A percentile compares a stretch with the other conserved stretches of the same genome.
phyloP scores from a whole-genome alignment of 805 yeast species.

The Teunomyces aglyptinius region DNA sequence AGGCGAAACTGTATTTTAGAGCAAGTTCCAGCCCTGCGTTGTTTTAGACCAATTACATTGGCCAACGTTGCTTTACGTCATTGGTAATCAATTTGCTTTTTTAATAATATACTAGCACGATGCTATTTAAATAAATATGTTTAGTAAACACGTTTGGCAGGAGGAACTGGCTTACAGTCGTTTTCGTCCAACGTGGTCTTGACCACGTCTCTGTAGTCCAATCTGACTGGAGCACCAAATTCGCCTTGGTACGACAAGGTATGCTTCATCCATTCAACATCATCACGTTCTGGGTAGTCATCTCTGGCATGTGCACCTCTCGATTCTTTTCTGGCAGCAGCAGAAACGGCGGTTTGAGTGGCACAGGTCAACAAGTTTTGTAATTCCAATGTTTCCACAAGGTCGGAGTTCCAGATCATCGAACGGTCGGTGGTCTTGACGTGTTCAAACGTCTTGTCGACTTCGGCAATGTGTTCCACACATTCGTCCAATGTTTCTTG shows the following conservation, averaged over 20 bases:
- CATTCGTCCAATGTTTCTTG: slow-evolving; percentile 91
- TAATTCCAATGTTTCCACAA: slow-evolving; percentile 92
- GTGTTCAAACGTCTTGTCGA: slow-evolving; percentile 71
- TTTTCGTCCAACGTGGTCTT: slow-evolving; percentile 80
- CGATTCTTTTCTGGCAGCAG: slow-evolving; percentile 93
- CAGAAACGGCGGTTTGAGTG: slow-evolving; percentile 89
- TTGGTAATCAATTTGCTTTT: neutral
- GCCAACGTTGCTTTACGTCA: neutral
- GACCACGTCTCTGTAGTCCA: slow-evolving; percentile 85
- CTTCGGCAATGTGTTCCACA: slow-evolving; percentile 70
- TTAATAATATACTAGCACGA: neutral
- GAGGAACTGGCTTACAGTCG: slow-evolving; percentile 96
- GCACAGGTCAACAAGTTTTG: slow-evolving; percentile 97
- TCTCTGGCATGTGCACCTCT: slow-evolving; percentile 99
- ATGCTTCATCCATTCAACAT: slow-evolving; percentile 97
- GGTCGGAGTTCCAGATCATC: slow-evolving; percentile 98
- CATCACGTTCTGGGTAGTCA: slow-evolving; percentile 95
- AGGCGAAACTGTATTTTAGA: neutral
- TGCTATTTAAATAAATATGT: slow-evolving; percentile 3
- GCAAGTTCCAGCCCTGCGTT: neutral
- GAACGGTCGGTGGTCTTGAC: slow-evolving; percentile 92
- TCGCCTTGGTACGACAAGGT: slow-evolving; percentile 85
- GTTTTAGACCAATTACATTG: neutral
- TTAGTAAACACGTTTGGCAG: slow-evolving; percentile 92
- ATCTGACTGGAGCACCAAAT: slow-evolving; percentile 66